phyloP scores from a whole-genome alignment of 192 early-diverging fungal species.

The Phycomyces blakesleeanus region DNA sequence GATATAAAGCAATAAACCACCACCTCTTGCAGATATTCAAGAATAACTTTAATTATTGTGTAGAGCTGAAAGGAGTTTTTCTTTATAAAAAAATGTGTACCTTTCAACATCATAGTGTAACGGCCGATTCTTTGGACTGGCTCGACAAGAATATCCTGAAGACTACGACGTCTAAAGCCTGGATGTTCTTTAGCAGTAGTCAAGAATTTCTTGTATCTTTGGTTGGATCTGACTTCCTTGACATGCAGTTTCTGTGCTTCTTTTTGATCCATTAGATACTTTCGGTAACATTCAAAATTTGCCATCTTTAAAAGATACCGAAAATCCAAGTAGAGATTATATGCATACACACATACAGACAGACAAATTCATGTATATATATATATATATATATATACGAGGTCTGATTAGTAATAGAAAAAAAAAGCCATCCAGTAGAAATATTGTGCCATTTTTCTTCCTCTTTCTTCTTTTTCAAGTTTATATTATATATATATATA shows the following conservation, averaged over 20 bases:
- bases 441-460: too few relatives aligned
- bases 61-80: too few relatives aligned
- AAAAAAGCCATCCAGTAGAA: too few relatives aligned
- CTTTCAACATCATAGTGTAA: constrained; percentile 36
- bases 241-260: constrained; percentile 51
- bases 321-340: too few relatives aligned
- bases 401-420: not conserved
- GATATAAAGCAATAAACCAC: too few relatives aligned
- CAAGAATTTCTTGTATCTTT: constrained; percentile 47
- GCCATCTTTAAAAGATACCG: constrained; percentile 44
- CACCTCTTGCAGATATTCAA: too few relatives aligned
- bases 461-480: not conserved
- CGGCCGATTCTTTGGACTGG: constrained; percentile 37
- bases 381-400: too few relatives aligned
- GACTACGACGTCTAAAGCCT: constrained; percentile 51
- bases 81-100: too few relatives aligned
- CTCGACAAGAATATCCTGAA: constrained; percentile 36
- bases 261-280: constrained; percentile 59
- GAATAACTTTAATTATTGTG: too few relatives aligned
- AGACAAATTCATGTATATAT: too few relatives aligned
- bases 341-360: too few relatives aligned
- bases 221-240: constrained; percentile 51
- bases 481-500: not conserved
- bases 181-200: constrained; percentile 52
- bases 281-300: constrained; percentile 58